These are phyloP conservation scores for Gloeopeniophorella convolvens DNA, from an alignment of 768 basidiomycete species.

Conservation along the genomic window DNA sequence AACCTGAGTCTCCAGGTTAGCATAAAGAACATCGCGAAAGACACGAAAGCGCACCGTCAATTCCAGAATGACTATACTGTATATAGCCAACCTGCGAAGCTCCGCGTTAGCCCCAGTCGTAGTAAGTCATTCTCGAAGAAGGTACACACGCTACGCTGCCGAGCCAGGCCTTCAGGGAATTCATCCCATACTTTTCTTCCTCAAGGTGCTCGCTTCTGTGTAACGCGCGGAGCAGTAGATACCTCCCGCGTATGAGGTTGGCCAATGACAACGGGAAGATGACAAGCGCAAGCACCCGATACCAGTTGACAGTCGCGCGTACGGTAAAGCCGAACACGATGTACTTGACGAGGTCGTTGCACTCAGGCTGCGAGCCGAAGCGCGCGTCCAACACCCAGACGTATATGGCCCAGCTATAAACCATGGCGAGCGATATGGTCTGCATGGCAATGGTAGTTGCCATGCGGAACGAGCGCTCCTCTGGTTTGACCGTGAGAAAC, in stretches of 20 bases:
- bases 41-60: background rate
- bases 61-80: background rate
- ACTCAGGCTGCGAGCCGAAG: background rate
- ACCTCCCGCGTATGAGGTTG: background rate
- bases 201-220: background rate
- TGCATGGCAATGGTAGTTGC: background rate
- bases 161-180: no score
- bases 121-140: no score
- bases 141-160: no score
- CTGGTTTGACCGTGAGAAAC: background rate
- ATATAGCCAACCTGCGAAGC: background rate
- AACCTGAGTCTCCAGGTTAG: background rate
- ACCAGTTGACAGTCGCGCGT: background rate
- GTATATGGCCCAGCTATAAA: background rate
- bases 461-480: background rate
- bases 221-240: background rate
- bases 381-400: background rate
- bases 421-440: background rate
- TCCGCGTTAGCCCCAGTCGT: no score
- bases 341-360: background rate
- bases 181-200: no score
- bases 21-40: background rate
- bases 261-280: background rate
- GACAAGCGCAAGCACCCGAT: background rate
- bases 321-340: background rate